Conservation (phyloP, 768 basidiomycete species). For the Multifurca ochricompacta region DNA sequence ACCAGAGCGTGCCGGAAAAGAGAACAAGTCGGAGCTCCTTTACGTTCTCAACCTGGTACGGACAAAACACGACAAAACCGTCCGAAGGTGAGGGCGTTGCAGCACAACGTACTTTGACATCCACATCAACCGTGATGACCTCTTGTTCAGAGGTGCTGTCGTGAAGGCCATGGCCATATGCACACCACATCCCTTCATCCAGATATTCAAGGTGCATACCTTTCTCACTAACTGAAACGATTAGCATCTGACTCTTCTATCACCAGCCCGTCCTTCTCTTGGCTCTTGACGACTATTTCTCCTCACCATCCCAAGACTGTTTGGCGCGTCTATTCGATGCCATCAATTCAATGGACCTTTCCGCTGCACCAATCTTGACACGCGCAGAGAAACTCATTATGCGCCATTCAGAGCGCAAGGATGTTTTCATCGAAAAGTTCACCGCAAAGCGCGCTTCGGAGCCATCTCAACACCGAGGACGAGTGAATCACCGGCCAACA, state of each 20-base stretch:
- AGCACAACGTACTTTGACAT: not conserved
- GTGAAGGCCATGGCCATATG: constrained; percentile 94
- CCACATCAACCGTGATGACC: not conserved
- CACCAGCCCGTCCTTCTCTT: constrained; percentile 85
- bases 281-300: constrained; percentile 92
- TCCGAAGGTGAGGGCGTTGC: constrained; percentile 58
- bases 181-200: constrained; percentile 88
- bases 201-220: constrained; percentile 78
- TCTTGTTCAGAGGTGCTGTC: constrained; percentile 67
- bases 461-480: constrained; percentile 5
- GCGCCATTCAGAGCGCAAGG: constrained; percentile 84
- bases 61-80: constrained; percentile 82
- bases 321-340: constrained; percentile 87
- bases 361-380: constrained; percentile 68
- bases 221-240: not conserved
- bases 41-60: constrained; percentile 88
- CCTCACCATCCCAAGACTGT: constrained; percentile 81
- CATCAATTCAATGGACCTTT: constrained; percentile 85
- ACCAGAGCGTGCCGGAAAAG: constrained; percentile 27
- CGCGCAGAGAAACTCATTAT: constrained; percentile 83
- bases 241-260: constrained; percentile 1
- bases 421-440: constrained; percentile 87
- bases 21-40: constrained; percentile 45
- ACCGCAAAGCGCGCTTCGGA: not conserved
- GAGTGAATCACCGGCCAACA: constrained; percentile 18